phyloP scores from a whole-genome alignment of 176 grass and related monocot species.

The Aegilops bicornis region DNA sequence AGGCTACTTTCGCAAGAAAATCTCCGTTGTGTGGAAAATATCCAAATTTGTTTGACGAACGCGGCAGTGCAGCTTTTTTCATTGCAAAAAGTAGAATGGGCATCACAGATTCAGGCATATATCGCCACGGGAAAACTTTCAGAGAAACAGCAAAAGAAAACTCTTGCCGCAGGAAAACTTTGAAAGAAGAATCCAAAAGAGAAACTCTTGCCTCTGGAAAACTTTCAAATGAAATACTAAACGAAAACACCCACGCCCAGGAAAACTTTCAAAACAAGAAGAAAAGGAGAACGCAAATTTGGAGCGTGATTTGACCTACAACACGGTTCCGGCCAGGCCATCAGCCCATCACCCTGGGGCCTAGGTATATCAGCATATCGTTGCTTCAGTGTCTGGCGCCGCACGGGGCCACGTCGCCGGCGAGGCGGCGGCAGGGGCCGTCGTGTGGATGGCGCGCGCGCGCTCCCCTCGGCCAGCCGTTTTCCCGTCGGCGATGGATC shows the following conservation, averaged over 20 bases:
- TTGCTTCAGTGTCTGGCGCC: slow-evolving; percentile 7
- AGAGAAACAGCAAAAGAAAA: background rate
- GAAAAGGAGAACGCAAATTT: background rate
- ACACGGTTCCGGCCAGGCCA: background rate
- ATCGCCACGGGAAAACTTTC: background rate
- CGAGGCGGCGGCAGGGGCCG: background rate
- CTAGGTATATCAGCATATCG: background rate
- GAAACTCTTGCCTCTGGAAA: no score
- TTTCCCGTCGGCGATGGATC: background rate
- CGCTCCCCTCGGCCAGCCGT: background rate
- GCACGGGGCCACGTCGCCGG: slow-evolving; percentile 27
- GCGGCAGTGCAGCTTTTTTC: no score
- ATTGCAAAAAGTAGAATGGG: no score
- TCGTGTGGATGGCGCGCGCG: background rate
- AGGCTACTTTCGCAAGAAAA: background rate
- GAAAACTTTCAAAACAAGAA: background rate
- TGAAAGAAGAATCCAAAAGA: no score
- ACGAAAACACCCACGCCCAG: no score
- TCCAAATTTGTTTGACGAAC: no score
- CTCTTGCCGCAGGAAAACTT: background rate
- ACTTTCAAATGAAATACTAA: no score
- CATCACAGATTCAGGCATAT: no score
- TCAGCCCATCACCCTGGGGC: background rate
- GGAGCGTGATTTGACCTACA: background rate
- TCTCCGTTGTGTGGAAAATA: no score